phyloP scores from a whole-genome alignment of 129 eudicot genomes.

The Flaveria ramosissima region DNA sequence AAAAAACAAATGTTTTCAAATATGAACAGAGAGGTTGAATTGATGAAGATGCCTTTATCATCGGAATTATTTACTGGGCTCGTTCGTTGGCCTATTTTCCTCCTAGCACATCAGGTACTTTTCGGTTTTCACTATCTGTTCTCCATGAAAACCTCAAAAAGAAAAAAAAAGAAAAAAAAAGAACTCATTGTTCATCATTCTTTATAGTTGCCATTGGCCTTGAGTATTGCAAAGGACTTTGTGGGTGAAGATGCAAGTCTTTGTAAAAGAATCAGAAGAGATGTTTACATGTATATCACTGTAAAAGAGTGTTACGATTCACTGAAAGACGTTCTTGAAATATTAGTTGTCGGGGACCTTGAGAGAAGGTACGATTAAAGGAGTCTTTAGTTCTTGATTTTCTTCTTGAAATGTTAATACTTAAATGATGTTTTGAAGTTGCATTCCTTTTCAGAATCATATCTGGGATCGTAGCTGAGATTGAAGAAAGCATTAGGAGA shows the following conservation, averaged over 20 bases:
- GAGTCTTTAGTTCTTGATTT: neutral
- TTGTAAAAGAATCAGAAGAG: constrained; percentile 61
- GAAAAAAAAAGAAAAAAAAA: too few species aligned
- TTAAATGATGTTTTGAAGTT: constrained; percentile 3
- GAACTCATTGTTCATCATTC: neutral
- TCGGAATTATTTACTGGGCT: constrained; percentile 66
- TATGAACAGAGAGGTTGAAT: constrained; percentile 80
- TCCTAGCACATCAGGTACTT: constrained; percentile 81
- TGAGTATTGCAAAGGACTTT: constrained; percentile 76
- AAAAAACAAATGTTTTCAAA: constrained; percentile 14
- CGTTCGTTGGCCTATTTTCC: constrained; percentile 92
- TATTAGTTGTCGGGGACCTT: constrained; percentile 79
- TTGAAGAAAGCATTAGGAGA: constrained; percentile 70
- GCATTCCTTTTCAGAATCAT: constrained; percentile 49
- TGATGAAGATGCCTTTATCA: constrained; percentile 90
- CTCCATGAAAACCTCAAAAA: neutral
- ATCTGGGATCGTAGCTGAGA: constrained; percentile 62
- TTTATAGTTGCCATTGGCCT: constrained; percentile 67
- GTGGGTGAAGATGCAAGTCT: constrained; percentile 82
- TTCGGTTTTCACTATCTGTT: neutral
- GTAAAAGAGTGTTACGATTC: constrained; percentile 85
- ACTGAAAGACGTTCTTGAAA: constrained; percentile 69
- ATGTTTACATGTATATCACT: constrained; percentile 61
- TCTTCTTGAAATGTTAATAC: neutral
- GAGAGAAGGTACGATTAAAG: constrained; percentile 71